Conservation (phyloP, 2,329 filamentous ascomycete genomes). For the Apiospora marii region DNA sequence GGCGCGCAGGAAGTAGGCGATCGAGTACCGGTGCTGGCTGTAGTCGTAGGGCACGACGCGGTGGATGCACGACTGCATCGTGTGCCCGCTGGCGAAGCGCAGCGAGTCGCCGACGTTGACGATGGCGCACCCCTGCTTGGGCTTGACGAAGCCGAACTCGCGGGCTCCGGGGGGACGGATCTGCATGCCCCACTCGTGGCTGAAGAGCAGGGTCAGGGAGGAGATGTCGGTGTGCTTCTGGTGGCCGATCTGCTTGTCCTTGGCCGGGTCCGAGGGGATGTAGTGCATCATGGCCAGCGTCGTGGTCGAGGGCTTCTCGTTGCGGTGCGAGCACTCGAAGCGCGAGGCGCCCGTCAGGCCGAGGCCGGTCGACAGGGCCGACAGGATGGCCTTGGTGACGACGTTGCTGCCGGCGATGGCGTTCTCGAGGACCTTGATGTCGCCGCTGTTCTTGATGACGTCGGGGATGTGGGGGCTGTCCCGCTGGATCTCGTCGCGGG, state of each 20-base stretch:
- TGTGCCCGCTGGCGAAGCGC: conserved; percentile 60
- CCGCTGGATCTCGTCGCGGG: conserved; percentile 58
- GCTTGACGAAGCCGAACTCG: conserved; percentile 62
- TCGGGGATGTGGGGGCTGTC: conserved; percentile 54
- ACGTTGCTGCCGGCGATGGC: conserved; percentile 59
- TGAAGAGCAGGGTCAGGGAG: conserved; percentile 63
- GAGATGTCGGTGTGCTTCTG: conserved; percentile 66
- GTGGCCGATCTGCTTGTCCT: conserved; percentile 56
- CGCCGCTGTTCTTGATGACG: conserved; percentile 56
- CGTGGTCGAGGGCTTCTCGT: conserved; percentile 56
- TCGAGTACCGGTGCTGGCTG: conserved; percentile 63
- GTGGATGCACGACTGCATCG: conserved; percentile 65
- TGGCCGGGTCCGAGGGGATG: conserved; percentile 52
- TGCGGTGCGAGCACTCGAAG: conserved; percentile 60
- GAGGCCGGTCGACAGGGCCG: conserved; percentile 57
- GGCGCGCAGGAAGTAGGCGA: conserved; percentile 65
- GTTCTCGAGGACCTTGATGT: conserved; percentile 57
- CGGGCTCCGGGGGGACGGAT: conserved; percentile 57
- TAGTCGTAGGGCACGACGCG: conserved; percentile 61
- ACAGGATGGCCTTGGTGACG: conserved; percentile 58
- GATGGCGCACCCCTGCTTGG: conserved; percentile 59
- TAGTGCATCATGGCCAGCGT: conserved; percentile 65
- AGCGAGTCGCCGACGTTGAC: conserved; percentile 67
- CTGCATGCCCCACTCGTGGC: conserved; percentile 64
- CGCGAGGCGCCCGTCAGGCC: conserved; percentile 53